phyloP scores from a whole-genome alignment of 2,329 filamentous ascomycete genomes.

The Thielaviopsis cerberus region DNA sequence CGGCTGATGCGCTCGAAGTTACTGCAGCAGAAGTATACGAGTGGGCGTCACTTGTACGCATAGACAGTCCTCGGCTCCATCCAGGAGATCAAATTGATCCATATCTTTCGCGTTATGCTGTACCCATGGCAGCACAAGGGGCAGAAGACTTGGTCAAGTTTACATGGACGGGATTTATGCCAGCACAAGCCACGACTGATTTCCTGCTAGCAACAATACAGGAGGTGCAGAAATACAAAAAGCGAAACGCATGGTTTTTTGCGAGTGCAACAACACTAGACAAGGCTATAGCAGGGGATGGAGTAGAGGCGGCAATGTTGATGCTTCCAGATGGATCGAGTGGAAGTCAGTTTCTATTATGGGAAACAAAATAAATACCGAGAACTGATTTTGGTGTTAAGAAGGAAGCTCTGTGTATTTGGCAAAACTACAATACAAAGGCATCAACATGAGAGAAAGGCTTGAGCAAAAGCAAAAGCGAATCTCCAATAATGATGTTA shows the following conservation, averaged over 20 bases:
- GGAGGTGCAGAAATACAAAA: neutral
- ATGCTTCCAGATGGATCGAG: slow-evolving; percentile 27
- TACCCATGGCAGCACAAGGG: slow-evolving; percentile 11
- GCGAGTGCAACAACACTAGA: slow-evolving; percentile 31
- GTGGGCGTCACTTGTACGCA: slow-evolving; percentile 51
- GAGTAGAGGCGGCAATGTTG: slow-evolving; percentile 34
- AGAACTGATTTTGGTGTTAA: too few species aligned
- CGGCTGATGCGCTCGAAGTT: slow-evolving; percentile 13
- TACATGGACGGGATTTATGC: slow-evolving; percentile 41
- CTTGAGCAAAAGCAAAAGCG: too few species aligned
- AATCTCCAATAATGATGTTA: too few species aligned
- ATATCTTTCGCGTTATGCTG: slow-evolving; percentile 46
- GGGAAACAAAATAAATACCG: slow-evolving; percentile 36
- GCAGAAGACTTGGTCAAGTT: slow-evolving; percentile 27
- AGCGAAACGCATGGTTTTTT: neutral
- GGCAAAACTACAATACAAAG: too few species aligned
- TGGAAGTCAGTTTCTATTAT: slow-evolving; percentile 35
- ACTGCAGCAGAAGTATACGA: slow-evolving; percentile 48
- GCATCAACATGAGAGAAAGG: too few species aligned
- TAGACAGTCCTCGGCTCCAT: slow-evolving; percentile 45
- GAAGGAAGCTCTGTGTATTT: too few species aligned
- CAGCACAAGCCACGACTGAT: slow-evolving; percentile 31
- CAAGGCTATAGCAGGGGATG: slow-evolving; percentile 23
- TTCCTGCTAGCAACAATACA: neutral
- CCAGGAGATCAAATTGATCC: slow-evolving; percentile 42